Evolutionary conservation across 257 asterid genomes (phyloP), one percentile per base, ranked within the genome.

Genomic region (Jacaranda copaia): DNA sequence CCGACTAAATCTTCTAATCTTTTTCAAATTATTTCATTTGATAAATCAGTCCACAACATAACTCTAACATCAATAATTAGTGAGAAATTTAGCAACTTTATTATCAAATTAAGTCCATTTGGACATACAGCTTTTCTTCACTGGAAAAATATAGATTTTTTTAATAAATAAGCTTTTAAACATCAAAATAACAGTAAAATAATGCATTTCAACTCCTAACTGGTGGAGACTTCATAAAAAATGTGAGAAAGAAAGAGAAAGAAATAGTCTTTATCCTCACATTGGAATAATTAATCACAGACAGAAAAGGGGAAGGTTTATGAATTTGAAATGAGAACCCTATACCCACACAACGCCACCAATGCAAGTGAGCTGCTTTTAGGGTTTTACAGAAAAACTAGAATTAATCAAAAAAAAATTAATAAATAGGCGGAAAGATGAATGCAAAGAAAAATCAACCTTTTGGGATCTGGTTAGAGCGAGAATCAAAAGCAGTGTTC

Each of bases 401-500:
- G 16, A 25, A 55, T 40, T 15, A 45, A 18, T n/a, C 9, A 36
- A 5, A 42, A 53, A 53, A 25, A 19, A 39, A 39, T 18, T 0
- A 6, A 35, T n/a, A 32, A 67, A 7, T 68, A n/a, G 45, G 53
- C 18, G 15, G 10, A 64, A 4, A 40, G 63, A 15, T 5, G 53
- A 77, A 69, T 71, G 80, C 20, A 48, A 60, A 64, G 45, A 4
- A 32, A 16, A 48, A 75, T 40, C 10, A 55, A 85, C 93, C 93
- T 85, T 82, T 74, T 58, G 89, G 74, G 91, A 84, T 85, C 92
- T 84, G 92, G 70, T 51, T 71, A 59, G 81, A 84, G 81, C 81
- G 93, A 63, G 90, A 87, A 78, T 86, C 88, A 64, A 86, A 67
- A 45, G 75, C 83, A 36, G 81, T 72, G 72, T 86, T 88, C 72